Percentiles rank a stretch among this genome's conserved stretches.
Conservation (phyloP, 2,329 filamentous ascomycete genomes). For the Aspergillus sp. region DNA sequence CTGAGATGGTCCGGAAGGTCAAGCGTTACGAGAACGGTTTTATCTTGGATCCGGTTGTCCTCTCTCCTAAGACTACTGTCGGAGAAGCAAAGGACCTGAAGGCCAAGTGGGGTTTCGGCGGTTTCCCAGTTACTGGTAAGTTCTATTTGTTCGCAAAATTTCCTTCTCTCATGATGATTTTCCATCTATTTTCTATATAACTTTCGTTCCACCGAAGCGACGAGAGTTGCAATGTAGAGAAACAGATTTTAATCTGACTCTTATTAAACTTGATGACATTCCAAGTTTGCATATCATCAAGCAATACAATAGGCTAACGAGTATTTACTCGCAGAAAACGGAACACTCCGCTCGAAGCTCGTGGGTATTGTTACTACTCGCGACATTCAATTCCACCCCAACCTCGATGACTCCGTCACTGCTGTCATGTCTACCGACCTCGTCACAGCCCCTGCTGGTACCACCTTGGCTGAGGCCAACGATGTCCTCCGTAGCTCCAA, state of each 20-base stretch:
- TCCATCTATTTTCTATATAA: slow-evolving; percentile 71
- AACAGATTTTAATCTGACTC: slow-evolving; percentile 52
- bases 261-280: neutral
- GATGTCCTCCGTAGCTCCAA: slow-evolving; percentile 89
- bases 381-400: slow-evolving; percentile 93
- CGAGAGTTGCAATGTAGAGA: slow-evolving; percentile 82
- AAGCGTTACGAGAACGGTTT: slow-evolving; percentile 99
- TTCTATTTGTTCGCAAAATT: slow-evolving; percentile 27
- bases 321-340: slow-evolving; percentile 65
- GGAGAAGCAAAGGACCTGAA: slow-evolving; percentile 89
- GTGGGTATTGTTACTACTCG: slow-evolving; percentile 97
- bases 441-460: slow-evolving; percentile 79
- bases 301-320: slow-evolving; percentile 18
- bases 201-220: slow-evolving; percentile 99
- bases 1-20: slow-evolving; percentile 98
- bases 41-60: slow-evolving; percentile 92
- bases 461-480: slow-evolving; percentile 86
- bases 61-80: slow-evolving; percentile 82
- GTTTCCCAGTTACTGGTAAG: slow-evolving; percentile 98
- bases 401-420: slow-evolving; percentile 70
- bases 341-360: slow-evolving; percentile 91
- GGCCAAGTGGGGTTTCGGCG: slow-evolving; percentile 97
- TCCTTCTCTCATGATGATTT: slow-evolving; percentile 67
- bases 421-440: slow-evolving; percentile 95
- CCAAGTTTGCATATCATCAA: neutral